phyloP scores from a whole-genome alignment of 1,284 basidiomycete species.

The Cystobasidium sp. region DNA sequence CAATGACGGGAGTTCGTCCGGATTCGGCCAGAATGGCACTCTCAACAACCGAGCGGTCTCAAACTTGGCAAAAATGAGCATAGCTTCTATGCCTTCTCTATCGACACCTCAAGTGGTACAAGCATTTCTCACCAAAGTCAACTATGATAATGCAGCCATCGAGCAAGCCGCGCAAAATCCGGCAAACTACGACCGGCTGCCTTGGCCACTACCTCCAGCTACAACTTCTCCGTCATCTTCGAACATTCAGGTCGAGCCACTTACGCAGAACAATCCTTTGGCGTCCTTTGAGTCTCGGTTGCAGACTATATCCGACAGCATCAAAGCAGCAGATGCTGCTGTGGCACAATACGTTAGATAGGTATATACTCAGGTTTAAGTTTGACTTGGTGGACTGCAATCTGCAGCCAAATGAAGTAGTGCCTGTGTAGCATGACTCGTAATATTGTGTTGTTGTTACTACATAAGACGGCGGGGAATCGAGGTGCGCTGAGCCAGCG shows the following conservation, averaged over 20 bases:
- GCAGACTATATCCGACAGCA: constrained; percentile 23
- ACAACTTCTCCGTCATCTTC: neutral
- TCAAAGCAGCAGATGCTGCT: constrained; percentile 5
- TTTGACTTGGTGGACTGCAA: too few species aligned
- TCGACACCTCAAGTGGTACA: constrained; percentile 13
- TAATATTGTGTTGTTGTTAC: too few species aligned
- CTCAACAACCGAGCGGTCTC: constrained; percentile 2
- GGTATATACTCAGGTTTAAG: too few species aligned
- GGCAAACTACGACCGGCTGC: constrained; percentile 27
- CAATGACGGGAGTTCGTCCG: neutral
- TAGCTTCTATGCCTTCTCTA: neutral
- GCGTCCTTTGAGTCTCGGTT: constrained; percentile 14
- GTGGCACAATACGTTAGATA: constrained; percentile 14
- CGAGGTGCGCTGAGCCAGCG: too few species aligned
- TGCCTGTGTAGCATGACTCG: neutral
- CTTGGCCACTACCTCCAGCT: constrained; percentile 6
- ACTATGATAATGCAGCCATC: constrained; percentile 20
- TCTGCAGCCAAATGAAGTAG: too few species aligned
- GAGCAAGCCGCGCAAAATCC: constrained; percentile 26
- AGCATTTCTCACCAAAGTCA: constrained; percentile 19
- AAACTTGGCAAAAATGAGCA: neutral
- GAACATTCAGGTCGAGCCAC: neutral
- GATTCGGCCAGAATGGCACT: neutral
- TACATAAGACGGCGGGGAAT: too few species aligned
- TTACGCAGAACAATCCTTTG: constrained; percentile 1